phyloP scores from a whole-genome alignment of 108 stramenopile species.

The Cyclostephanos tholiformis region DNA sequence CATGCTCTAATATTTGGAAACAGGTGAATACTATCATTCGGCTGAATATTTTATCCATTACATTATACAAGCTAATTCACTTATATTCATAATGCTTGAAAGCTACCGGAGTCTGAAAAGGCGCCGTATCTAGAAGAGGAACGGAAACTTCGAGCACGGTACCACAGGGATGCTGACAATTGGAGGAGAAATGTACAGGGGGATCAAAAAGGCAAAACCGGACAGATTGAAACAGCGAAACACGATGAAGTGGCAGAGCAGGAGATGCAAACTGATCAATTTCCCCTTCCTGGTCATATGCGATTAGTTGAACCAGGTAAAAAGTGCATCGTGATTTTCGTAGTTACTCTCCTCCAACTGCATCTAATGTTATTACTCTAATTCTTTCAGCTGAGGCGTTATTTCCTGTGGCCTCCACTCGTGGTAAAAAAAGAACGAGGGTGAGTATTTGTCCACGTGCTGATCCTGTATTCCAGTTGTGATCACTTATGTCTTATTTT shows the following conservation, averaged over 20 bases:
- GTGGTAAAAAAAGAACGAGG: conserved; percentile 8
- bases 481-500: not conserved
- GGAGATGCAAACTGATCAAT: not conserved
- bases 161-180: conserved; percentile 21
- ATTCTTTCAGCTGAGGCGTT: not conserved
- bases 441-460: not conserved
- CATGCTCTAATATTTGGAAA: conserved; percentile 22
- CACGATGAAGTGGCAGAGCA: conserved; percentile 2
- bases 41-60: not conserved
- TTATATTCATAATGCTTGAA: too few relatives aligned
- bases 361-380: not conserved
- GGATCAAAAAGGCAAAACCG: conserved; percentile 8
- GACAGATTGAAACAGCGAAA: conserved; percentile 13
- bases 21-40: not conserved
- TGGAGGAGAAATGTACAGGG: conserved; percentile 16
- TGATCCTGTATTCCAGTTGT: not conserved
- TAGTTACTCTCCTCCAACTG: not conserved
- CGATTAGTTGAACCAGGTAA: not conserved
- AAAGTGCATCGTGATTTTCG: not conserved
- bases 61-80: not conserved
- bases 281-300: not conserved
- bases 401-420: not conserved
- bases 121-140: conserved; percentile 29
- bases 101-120: conserved; percentile 28
- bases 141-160: conserved; percentile 22